Conservation (phyloP, 129 eudicot genomes). For the Kitagawia praeruptora region DNA sequence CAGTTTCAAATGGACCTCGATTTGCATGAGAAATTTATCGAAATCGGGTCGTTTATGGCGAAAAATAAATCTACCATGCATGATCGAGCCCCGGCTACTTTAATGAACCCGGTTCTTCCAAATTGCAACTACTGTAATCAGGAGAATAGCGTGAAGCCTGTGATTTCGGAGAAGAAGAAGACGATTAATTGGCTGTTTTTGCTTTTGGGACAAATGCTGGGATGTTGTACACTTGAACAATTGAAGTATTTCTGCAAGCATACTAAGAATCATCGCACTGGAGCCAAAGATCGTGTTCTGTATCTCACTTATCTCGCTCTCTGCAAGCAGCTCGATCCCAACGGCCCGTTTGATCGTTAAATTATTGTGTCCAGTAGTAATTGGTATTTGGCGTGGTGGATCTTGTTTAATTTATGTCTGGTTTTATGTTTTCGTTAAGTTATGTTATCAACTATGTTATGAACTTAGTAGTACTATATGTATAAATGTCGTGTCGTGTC, state of each 20-base stretch:
- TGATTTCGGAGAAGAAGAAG: conserved; percentile 35
- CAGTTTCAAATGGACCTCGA: not conserved
- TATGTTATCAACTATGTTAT: not conserved
- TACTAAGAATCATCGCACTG: conserved; percentile 70
- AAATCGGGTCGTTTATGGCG: not conserved
- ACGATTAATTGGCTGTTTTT: conserved; percentile 74
- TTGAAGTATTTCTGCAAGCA: conserved; percentile 81
- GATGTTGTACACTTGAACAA: conserved; percentile 66
- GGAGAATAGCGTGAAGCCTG: conserved; percentile 43
- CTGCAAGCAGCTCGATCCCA: conserved; percentile 50
- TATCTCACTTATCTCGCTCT: conserved; percentile 49
- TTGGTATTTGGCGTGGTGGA: not conserved
- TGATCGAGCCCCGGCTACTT: conserved; percentile 42
- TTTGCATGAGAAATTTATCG: not conserved
- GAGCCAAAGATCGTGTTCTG: conserved; percentile 66
- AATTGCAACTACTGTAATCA: conserved; percentile 41
- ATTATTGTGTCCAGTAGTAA: not conserved
- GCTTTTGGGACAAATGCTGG: conserved; percentile 58
- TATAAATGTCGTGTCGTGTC: too few species aligned
- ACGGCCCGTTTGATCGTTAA: conserved; percentile 30
- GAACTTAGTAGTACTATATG: not conserved
- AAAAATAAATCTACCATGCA: not conserved
- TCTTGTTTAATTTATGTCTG: not conserved
- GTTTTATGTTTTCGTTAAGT: not conserved
- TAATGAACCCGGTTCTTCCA: conserved; percentile 37